Evolutionary conservation across 2,329 filamentous ascomycete genomes (phyloP).

Genomic region (Helicocarpus griseus): DNA sequence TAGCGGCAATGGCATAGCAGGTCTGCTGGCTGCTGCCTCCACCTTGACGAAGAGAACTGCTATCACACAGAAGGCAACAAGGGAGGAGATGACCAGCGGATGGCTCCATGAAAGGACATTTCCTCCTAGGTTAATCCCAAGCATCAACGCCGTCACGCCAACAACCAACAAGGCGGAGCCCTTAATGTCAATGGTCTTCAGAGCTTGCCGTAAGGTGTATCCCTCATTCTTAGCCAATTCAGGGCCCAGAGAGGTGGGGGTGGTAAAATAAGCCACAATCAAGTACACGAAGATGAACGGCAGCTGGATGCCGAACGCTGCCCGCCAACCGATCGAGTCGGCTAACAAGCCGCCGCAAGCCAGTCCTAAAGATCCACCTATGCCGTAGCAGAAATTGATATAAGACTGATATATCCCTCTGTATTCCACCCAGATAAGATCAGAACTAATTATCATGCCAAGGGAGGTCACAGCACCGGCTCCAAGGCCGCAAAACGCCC

Average conservation of each 20-base stretch:
- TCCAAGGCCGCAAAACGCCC: slow-evolving; percentile 62
- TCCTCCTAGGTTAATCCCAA: slow-evolving; percentile 44
- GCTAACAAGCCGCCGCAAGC: slow-evolving; percentile 32
- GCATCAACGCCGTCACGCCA: slow-evolving; percentile 39
- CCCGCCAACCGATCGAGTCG: slow-evolving; percentile 32
- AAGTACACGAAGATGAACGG: slow-evolving; percentile 34
- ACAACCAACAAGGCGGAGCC: slow-evolving; percentile 40
- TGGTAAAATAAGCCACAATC: slow-evolving; percentile 9
- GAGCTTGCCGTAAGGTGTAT: slow-evolving; percentile 31
- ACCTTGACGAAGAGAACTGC: slow-evolving; percentile 32
- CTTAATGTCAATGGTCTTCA: slow-evolving; percentile 41
- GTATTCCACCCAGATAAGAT: slow-evolving; percentile 64
- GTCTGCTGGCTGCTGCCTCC: slow-evolving; percentile 34
- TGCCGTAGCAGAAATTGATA: slow-evolving; percentile 29
- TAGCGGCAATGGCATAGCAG: slow-evolving; percentile 42
- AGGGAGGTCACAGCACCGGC: slow-evolving; percentile 61
- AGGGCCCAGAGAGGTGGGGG: slow-evolving; percentile 37
- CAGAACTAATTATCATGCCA: slow-evolving; percentile 52
- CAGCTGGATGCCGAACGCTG: slow-evolving; percentile 40
- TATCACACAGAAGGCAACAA: slow-evolving; percentile 32
- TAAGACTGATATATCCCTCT: slow-evolving; percentile 35
- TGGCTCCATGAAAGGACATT: slow-evolving; percentile 44
- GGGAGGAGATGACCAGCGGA: slow-evolving; percentile 39
- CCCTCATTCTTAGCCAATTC: slow-evolving; percentile 33
- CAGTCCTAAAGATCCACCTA: slow-evolving; percentile 29